phyloP scores from a whole-genome alignment of 2,329 filamentous ascomycete species.

The Chrysoporthe cubensis region DNA sequence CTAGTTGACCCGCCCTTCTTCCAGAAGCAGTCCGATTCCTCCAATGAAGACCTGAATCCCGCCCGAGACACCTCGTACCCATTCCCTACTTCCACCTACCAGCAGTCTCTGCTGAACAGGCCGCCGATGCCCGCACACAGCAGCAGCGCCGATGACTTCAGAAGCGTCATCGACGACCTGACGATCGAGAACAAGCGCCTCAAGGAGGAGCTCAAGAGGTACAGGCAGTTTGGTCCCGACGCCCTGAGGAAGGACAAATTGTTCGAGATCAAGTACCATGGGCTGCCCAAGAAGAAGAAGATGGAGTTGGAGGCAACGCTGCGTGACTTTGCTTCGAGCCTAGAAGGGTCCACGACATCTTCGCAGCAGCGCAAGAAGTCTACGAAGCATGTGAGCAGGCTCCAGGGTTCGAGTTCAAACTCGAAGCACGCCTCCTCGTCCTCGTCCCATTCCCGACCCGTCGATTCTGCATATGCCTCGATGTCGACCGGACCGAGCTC shows the following conservation, averaged over 20 bases:
- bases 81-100: conserved; percentile 27
- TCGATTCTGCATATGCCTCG: conserved; percentile 71
- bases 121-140: conserved; percentile 43
- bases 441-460: conserved; percentile 57
- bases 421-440: conserved; percentile 58
- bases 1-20: conserved; percentile 59
- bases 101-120: conserved; percentile 7
- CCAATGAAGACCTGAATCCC: conserved; percentile 47
- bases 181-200: conserved; percentile 82
- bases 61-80: conserved; percentile 30
- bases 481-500: conserved; percentile 55
- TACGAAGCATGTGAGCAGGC: conserved; percentile 44
- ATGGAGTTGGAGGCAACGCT: conserved; percentile 75
- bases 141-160: conserved; percentile 74
- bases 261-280: conserved; percentile 82
- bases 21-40: conserved; percentile 56
- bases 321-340: conserved; percentile 68
- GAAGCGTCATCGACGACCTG: conserved; percentile 85
- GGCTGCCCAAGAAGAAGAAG: conserved; percentile 72
- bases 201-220: conserved; percentile 72
- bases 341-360: conserved; percentile 55
- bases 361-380: conserved; percentile 49
- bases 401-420: conserved; percentile 48
- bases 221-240: conserved; percentile 68
- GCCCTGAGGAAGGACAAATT: conserved; percentile 75